Conservation (phyloP, 108 stramenopile genomes). For the Stephanodiscus minutulus region DNA sequence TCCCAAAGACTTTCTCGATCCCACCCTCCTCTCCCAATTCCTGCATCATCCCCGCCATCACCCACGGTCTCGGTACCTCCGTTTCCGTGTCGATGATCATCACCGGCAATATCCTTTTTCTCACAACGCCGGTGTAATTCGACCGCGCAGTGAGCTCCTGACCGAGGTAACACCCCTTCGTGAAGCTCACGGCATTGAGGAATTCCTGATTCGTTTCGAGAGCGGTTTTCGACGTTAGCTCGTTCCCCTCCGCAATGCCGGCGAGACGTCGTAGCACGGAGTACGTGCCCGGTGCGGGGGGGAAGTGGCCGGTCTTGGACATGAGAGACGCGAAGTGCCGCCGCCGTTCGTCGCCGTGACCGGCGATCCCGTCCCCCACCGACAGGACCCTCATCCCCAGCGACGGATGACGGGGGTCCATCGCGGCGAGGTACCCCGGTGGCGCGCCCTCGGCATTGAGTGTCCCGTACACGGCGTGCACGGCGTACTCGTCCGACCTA, state of each 20-base stretch:
- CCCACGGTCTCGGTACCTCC: slow-evolving; percentile 79
- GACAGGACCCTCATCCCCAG: slow-evolving; percentile 77
- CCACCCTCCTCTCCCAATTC: slow-evolving; percentile 45
- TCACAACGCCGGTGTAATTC: slow-evolving; percentile 89
- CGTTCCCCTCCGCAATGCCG: slow-evolving; percentile 88
- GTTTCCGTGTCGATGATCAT: slow-evolving; percentile 69
- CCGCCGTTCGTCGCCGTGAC: not conserved
- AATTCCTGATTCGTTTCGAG: slow-evolving; percentile 94
- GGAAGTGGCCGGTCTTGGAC: slow-evolving; percentile 52
- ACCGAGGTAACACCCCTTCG: slow-evolving; percentile 98
- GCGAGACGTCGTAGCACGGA: slow-evolving; percentile 65
- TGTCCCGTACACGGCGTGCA: slow-evolving; percentile 80
- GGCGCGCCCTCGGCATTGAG: slow-evolving; percentile 70
- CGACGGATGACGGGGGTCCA: slow-evolving; percentile 87
- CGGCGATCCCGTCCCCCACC: slow-evolving; percentile 31
- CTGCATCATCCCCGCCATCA: slow-evolving; percentile 71
- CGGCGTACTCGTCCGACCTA: slow-evolving; percentile 53
- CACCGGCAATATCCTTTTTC: slow-evolving; percentile 92
- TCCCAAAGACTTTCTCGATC: slow-evolving; percentile 41
- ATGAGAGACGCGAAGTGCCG: slow-evolving; percentile 50
- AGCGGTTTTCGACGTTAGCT: slow-evolving; percentile 77
- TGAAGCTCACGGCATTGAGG: slow-evolving; percentile 87
- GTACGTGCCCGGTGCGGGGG: slow-evolving; percentile 65
- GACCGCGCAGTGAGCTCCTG: slow-evolving; percentile 97
- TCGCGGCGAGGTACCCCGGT: slow-evolving; percentile 63